phyloP scores from a whole-genome alignment of 306 rosid genomes.

The Prunus dulcis region DNA sequence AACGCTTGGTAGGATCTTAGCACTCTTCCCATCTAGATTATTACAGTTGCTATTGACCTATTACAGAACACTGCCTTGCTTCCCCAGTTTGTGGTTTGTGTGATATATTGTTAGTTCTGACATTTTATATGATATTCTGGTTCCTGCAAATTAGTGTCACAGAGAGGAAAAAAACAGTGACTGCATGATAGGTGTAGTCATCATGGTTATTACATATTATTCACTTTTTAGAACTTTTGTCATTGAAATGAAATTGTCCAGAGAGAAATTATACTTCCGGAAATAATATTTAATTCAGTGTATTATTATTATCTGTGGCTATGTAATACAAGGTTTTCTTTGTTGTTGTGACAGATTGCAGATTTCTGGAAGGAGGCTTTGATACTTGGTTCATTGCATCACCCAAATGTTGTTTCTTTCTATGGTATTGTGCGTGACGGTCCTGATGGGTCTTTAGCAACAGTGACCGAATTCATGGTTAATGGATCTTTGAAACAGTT shows the following conservation, averaged over 20 bases:
- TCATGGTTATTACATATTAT: neutral
- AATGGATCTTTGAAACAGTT: conserved; percentile 98
- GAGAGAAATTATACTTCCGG: neutral
- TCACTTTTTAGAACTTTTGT: neutral
- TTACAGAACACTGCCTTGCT: neutral
- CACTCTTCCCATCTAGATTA: conserved; percentile 28
- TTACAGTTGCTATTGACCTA: neutral
- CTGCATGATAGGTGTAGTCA: neutral
- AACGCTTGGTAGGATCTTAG: conserved; percentile 69
- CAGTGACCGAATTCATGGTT: conserved; percentile 96
- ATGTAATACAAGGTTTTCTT: neutral
- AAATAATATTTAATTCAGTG: neutral
- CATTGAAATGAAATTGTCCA: neutral
- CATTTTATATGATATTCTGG: neutral
- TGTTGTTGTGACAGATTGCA: conserved; percentile 55
- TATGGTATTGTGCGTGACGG: conserved; percentile 99
- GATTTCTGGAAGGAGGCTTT: conserved; percentile 99
- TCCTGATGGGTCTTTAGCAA: conserved; percentile 96
- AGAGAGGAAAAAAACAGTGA: neutral
- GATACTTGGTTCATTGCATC: conserved; percentile 90
- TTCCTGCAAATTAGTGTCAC: neutral
- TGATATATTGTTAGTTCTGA: neutral
- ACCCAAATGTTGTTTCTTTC: conserved; percentile 97
- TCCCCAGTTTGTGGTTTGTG: neutral
- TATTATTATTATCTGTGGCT: neutral